phyloP scores from a whole-genome alignment of 208 protist species.

The Acanthamoeba sp. region DNA sequence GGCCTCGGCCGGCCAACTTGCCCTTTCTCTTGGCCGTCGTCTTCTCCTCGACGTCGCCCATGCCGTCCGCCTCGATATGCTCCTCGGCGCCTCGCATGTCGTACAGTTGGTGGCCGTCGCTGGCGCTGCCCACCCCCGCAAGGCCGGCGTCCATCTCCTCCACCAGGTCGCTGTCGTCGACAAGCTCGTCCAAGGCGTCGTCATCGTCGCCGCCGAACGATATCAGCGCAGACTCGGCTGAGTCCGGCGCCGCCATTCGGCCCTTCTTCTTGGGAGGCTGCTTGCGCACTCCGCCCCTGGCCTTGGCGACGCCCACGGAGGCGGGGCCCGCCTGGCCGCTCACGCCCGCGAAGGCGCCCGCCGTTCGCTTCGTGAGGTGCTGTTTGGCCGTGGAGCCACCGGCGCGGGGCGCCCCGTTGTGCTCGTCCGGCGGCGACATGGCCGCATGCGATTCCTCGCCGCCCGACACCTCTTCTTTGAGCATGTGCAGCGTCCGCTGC shows the following conservation, averaged over 20 bases:
- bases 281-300: neutral
- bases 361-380: neutral
- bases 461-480: neutral
- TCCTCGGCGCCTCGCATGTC: too few species aligned
- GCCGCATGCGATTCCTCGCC: neutral
- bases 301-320: neutral
- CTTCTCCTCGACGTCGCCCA: too few species aligned
- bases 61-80: too few species aligned
- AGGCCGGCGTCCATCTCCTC: neutral
- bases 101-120: too few species aligned
- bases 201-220: neutral
- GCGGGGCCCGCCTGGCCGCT: neutral
- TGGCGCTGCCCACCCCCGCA: too few species aligned
- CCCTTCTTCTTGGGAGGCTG: constrained; percentile 26
- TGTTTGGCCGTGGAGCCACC: neutral
- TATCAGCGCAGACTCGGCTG: neutral
- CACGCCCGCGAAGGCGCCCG: neutral
- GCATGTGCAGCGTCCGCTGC: neutral
- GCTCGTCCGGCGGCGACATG: neutral
- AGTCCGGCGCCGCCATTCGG: neutral
- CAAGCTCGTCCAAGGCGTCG: neutral
- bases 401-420: neutral
- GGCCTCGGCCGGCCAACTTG: too few species aligned
- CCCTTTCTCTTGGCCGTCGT: too few species aligned
- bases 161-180: neutral